These are phyloP conservation scores for Macrolepiota dolichaula DNA, from an alignment of 768 basidiomycete species.

Conservation along the genomic window DNA sequence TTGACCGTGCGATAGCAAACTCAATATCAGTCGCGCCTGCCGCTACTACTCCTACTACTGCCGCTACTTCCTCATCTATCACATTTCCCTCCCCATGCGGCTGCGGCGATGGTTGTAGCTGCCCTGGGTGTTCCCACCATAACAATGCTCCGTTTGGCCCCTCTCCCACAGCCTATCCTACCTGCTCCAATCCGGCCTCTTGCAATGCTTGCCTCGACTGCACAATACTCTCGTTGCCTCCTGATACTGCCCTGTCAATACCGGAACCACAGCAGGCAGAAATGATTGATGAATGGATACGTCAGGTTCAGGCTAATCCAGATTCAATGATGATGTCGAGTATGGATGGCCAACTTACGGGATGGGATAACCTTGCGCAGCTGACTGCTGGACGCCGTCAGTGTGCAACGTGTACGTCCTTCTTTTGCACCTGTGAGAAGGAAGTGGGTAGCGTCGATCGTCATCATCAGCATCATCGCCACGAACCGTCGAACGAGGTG, in stretches of 20 bases:
- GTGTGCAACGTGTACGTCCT: constrained; percentile 9
- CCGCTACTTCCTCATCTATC: background rate
- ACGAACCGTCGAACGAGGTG: background rate
- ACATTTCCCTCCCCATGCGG: constrained; percentile 50
- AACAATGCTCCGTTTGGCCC: constrained; percentile 30
- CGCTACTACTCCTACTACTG: background rate
- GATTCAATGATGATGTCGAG: constrained; percentile 3
- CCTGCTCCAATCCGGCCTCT: constrained; percentile 33
- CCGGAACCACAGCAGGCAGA: constrained; percentile 38
- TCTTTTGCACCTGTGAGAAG: constrained; percentile 8
- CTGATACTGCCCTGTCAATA: constrained; percentile 38
- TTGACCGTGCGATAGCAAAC: constrained; percentile 21
- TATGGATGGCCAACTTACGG: background rate
- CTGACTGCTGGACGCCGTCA: background rate
- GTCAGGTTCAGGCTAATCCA: constrained; percentile 41
- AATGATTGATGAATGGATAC: constrained; percentile 64
- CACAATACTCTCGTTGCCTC: constrained; percentile 48
- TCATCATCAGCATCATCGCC: background rate
- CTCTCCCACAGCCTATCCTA: constrained; percentile 31
- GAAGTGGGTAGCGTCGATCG: background rate
- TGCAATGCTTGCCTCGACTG: constrained; percentile 58
- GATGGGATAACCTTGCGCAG: constrained; percentile 1
- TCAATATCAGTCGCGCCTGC: constrained; percentile 16
- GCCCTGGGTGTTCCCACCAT: constrained; percentile 64
- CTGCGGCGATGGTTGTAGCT: constrained; percentile 62